A percentile compares a stretch with the other conserved stretches of the same genome.
Conservation (phyloP, 495 filamentous ascomycete genomes). For the Filosporella fistucella region DNA sequence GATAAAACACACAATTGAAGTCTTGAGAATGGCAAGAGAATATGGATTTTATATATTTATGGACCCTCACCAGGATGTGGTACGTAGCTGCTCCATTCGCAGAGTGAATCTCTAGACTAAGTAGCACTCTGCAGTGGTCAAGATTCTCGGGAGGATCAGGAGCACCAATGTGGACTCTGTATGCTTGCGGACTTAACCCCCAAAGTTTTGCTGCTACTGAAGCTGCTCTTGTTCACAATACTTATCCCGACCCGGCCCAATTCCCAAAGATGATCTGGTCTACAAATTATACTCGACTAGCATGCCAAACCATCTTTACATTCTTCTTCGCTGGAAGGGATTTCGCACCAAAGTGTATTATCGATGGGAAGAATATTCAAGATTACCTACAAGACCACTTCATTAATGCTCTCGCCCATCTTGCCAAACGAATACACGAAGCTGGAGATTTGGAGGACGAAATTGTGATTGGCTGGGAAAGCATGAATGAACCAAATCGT, state of each 20-base stretch:
- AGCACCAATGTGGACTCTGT: slow-evolving; percentile 96
- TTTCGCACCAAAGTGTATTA: slow-evolving; percentile 93
- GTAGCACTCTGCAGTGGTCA: slow-evolving; percentile 58
- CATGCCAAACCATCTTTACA: slow-evolving; percentile 87
- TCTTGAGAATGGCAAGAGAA: slow-evolving; percentile 76
- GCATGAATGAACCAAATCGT: slow-evolving; percentile 88
- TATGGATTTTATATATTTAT: slow-evolving; percentile 97
- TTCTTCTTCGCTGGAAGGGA: slow-evolving; percentile 90
- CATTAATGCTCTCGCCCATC: slow-evolving; percentile 68
- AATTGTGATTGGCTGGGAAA: slow-evolving; percentile 93
- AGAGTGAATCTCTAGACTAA: slow-evolving; percentile 22
- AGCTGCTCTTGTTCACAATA: slow-evolving; percentile 92
- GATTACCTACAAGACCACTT: slow-evolving; percentile 92
- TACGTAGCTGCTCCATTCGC: background rate
- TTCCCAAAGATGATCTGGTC: slow-evolving; percentile 99
- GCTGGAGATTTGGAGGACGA: slow-evolving; percentile 85
- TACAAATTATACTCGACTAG: slow-evolving; percentile 89
- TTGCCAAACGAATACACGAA: slow-evolving; percentile 82
- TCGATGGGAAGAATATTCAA: slow-evolving; percentile 93
- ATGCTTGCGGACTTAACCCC: slow-evolving; percentile 88
- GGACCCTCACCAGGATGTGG: slow-evolving; percentile 55
- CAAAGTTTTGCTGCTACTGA: slow-evolving; percentile 78
- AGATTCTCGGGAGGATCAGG: slow-evolving; percentile 90
- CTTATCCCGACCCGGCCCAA: slow-evolving; percentile 75
- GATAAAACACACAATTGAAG: slow-evolving; percentile 82